These are phyloP conservation scores for Botrytis fabae DNA, from an alignment of 2,329 filamentous ascomycete genomes.

Conservation along the genomic window DNA sequence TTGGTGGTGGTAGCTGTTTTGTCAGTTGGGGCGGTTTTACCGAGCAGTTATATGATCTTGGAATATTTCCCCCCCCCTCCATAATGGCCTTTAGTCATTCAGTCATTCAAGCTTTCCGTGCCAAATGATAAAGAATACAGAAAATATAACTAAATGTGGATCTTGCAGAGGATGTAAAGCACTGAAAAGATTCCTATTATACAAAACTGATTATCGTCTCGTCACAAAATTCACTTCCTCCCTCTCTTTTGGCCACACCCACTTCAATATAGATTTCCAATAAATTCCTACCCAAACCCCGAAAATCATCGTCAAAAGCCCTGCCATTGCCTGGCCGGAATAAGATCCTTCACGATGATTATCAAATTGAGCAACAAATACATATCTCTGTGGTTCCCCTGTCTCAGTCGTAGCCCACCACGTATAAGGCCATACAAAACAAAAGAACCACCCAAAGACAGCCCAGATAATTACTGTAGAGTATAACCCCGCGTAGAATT, in stretches of 20 bases:
- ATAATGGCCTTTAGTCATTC: background rate
- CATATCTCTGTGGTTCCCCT: background rate
- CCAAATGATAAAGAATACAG: background rate
- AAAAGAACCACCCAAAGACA: background rate
- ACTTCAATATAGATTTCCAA: too few species aligned
- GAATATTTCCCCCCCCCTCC: too few species aligned
- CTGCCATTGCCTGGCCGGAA: background rate
- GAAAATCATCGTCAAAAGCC: background rate
- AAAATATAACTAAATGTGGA: background rate
- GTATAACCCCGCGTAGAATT: background rate
- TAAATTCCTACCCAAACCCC: too few species aligned
- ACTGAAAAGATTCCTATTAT: background rate
- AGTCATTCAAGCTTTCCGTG: background rate
- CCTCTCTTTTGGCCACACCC: background rate
- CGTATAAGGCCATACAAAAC: background rate
- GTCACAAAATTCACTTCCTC: background rate
- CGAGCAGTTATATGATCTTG: background rate
- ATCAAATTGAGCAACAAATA: background rate
- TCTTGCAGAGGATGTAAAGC: background rate
- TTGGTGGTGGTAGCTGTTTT: background rate
- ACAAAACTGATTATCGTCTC: background rate
- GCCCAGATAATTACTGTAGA: too few species aligned
- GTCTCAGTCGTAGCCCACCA: background rate
- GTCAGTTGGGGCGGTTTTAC: background rate
- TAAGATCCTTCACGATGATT: background rate